Base-by-base conservation (phyloP, 345 rosid genomes). In the Ceriops decandra region DNA sequence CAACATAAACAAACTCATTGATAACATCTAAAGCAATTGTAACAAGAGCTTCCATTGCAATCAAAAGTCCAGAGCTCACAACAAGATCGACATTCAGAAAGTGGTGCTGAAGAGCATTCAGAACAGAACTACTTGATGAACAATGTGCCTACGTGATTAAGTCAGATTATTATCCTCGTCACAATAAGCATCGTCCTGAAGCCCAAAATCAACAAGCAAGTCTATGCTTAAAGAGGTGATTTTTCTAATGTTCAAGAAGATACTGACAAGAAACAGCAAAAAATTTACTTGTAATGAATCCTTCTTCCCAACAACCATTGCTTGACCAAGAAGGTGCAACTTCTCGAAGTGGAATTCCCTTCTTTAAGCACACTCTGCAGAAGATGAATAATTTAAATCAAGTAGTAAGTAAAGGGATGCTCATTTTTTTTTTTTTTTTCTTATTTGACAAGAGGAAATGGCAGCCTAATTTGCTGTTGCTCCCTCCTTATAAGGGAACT, bases 291-390 rank as follows among this genome's bases (percentile, higher is more conserved):
- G 80, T 76, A 62, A 76, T 62, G 58, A 76, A 76, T 47, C 76
- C 76, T 53, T 76, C 80, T 57, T 76, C 64, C 76, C 80, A 76
- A 31, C 26, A 33, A 42, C 67, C 66, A 32, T 42, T 63, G 54
- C 47, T 62, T 27, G 80, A 76, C 80, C 76, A 76, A 26, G 72
- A 66, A 53, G 76, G 80, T 3, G 80, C 72, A 66, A 76, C 76
- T 76, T 76, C 80, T 71, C 26, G 59, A 57, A 76, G 30, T 17
- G 72, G 60, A 33, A 76, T 76, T 57, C 80, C 76, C 52, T 62
- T 67, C 60, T 63, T 76, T 30, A 62, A 62, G 69, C 80, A 76
- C 16, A 57, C 80, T 20, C 80, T 76, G 58, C 20, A 32, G 20
- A 33, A 49, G 53, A 54, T 13, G 32, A 20, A 74, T 38, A 28